Conservation (phyloP, 495 filamentous ascomycete species). For the Penicillium cataractarum region DNA sequence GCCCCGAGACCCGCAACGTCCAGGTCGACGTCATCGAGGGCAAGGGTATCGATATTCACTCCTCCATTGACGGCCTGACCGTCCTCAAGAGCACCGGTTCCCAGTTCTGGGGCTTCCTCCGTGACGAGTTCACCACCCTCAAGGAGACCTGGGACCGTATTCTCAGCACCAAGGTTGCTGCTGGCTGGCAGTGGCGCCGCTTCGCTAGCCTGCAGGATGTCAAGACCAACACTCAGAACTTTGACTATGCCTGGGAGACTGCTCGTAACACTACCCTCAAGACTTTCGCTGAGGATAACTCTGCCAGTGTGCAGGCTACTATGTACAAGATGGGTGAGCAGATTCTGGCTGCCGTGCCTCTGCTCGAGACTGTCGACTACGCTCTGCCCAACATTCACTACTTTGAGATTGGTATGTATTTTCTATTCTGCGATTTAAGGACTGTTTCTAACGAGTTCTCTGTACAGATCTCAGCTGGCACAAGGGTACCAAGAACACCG, state of each 20-base stretch:
- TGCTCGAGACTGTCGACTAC: constrained; percentile 76
- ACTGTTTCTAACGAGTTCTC: not conserved
- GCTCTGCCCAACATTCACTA: constrained; percentile 97
- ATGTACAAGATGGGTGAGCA: constrained; percentile 98
- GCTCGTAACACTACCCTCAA: constrained; percentile 83
- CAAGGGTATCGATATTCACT: constrained; percentile 71
- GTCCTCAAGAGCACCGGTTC: constrained; percentile 98
- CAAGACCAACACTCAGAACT: constrained; percentile 61
- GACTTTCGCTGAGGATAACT: constrained; percentile 90
- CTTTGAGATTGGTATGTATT: constrained; percentile 83
- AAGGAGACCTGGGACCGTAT: constrained; percentile 92
- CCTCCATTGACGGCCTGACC: constrained; percentile 72
- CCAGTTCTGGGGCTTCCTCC: constrained; percentile 90
- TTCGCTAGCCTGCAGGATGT: constrained; percentile 72
- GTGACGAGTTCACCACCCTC: constrained; percentile 90
- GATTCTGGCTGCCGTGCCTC: constrained; percentile 76
- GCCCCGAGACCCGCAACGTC: constrained; percentile 74
- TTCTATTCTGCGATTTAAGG: too few relatives aligned
- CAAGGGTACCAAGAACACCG: constrained; percentile 95
- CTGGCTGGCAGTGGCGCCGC: constrained; percentile 79
- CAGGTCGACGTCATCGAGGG: constrained; percentile 54
- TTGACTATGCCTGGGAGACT: constrained; percentile 75
- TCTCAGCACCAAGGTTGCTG: constrained; percentile 88
- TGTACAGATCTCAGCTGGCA: constrained; percentile 87
- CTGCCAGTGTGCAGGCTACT: constrained; percentile 90